A percentile compares a stretch with the other conserved stretches of the same genome.
phyloP scores from a whole-genome alignment of 345 rosid species.

The Salix koriyanagi region DNA sequence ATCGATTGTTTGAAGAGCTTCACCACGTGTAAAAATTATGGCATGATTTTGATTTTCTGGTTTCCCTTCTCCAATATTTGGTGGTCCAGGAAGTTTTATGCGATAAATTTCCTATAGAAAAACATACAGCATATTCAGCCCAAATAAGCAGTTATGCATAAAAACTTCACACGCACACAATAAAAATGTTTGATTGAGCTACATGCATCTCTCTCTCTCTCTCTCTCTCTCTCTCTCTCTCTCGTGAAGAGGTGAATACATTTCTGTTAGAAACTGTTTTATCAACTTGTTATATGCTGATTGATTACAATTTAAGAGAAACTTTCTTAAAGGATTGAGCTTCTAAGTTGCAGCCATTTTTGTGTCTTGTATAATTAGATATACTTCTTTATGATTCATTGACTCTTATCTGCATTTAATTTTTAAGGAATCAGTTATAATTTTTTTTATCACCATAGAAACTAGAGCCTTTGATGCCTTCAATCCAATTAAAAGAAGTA shows the following conservation, averaged over 20 bases:
- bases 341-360: not conserved
- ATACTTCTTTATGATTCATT: too few relatives aligned
- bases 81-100: slow-evolving; percentile 88
- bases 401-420: too few relatives aligned
- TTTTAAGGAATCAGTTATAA: too few relatives aligned
- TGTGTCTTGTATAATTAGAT: not conserved
- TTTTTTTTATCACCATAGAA: too few relatives aligned
- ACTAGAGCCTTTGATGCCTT: not conserved
- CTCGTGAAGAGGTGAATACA: not conserved
- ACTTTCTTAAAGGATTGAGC: not conserved
- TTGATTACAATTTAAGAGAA: not conserved
- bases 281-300: too few relatives aligned
- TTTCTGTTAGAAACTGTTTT: not conserved
- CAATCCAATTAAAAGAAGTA: not conserved
- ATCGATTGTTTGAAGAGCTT: slow-evolving; percentile 92
- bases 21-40: slow-evolving; percentile 88
- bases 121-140: not conserved
- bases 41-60: slow-evolving; percentile 98
- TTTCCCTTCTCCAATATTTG: slow-evolving; percentile 94
- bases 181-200: not conserved
- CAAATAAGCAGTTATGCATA: not conserved
- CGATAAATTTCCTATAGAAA: slow-evolving; percentile 71
- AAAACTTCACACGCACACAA: not conserved
- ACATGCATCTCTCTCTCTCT: too few relatives aligned
- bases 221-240: too few relatives aligned